Base-by-base conservation (phyloP, 2,329 filamentous ascomycete genomes). In the Sclerotinia trifoliorum region DNA sequence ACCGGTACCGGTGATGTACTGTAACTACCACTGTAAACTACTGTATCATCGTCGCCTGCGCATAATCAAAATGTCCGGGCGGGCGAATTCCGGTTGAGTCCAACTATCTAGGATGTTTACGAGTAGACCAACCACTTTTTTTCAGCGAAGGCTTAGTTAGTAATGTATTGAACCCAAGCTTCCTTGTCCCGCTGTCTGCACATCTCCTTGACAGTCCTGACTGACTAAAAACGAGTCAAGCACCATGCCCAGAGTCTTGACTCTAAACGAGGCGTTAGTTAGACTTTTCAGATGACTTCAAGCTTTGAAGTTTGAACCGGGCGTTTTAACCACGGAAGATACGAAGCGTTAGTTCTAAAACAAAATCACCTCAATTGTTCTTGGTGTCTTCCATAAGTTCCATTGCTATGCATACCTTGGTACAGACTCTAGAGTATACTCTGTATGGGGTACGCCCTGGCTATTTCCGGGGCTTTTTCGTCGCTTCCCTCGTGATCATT, bases 381-480 rank as follows among this genome's bases (percentile, higher is more conserved):
- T 32, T 48, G 26, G 26, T 61, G 57, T 61, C 42, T 61, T 61
- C 42, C 57, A 61, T 61, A 15, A 48, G 17, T 61, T 32, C 29
- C 42, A 48, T 61, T 48, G 35, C 55, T 42, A 61, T 61, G 26
- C 44, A 48, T 48, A 32, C 42, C 42, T 42, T 13, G 39, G 39
- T 42, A 42, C 39, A 17, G 35, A 35, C 35, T 35, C 35, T 7
- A 35, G 39, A 17, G 13, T 42, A 8, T 32, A 32, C 13, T 19
- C 10, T 5, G 24, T 29, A 32, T 61, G 19, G 42, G n/a, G 21
- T 35, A 24, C 24, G 48, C 11, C 49, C 21, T 61, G 13, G 19
- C 13, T 17, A n/a, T 24, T 11, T n/a, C 26, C 29, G 11, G 21
- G 17, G 32, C 48, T 49, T 19, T 26, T 29, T 61, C 26, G 57